Evolutionary conservation across 83 land plant genomes (phyloP), one percentile per base, ranked within the genome.

Genomic region (Diphasiastrum complanatum): DNA sequence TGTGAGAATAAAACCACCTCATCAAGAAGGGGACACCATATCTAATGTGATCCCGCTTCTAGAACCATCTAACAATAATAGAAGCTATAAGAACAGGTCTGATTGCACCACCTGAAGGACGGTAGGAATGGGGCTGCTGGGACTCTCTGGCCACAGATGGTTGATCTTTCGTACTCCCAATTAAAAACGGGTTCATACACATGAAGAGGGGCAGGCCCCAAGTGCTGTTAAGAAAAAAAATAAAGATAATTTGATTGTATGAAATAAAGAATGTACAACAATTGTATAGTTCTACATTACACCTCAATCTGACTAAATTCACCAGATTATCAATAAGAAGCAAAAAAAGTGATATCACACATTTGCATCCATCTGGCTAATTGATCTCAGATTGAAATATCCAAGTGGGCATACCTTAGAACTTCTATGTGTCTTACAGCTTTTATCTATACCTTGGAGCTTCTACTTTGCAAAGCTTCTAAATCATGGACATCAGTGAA

Each of bases 171-270:
- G 51, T 76, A 73, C 45, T 78, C 85, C 97, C 97, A 91, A 60
- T 87, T 95, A 75, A 92, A 92, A 60, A 83, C 83, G 24, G 95
- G 97, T 65, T 92, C 95, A 62, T 92, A 92, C 38, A 87, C 86
- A 52, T 88, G 97, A 23, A 92, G 68, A 4, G 95, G 91, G 53
- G 97, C 78, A 22, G 61, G 67, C 8, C 90, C 91, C 75, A 79
- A 77, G 72, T 85, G 95, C 95, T 87, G 85, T 47, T 23, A 24
- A 11, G 32, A 22, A 55, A 30, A 14, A 32, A 52, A 59, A 75
- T 32, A 47, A 31, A 35, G 28, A 33, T 23, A 49, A 59, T 6
- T 19, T 33, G 6, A n/a, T n/a, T n/a, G n/a, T n/a, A 14, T 53
- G 62, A 3, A 27, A 28, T 4, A 2, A 29, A 45, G 8, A 27